A percentile compares a stretch with the other conserved stretches of the same genome.
phyloP scores from a whole-genome alignment of 1,284 basidiomycete genomes.

The Sanghuangporus sanghuang region DNA sequence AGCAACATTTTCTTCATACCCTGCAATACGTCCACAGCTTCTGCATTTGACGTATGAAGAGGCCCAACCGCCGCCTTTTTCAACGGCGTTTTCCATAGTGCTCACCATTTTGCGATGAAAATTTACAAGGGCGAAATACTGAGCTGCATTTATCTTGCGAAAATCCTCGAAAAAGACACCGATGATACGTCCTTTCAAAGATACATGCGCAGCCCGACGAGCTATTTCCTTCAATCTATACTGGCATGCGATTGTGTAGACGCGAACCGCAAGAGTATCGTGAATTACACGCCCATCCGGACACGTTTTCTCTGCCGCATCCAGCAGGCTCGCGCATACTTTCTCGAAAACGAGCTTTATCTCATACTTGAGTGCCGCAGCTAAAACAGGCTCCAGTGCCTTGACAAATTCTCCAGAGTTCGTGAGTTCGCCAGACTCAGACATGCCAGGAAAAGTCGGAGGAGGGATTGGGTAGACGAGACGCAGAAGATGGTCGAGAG shows the following conservation, averaged over 20 bases:
- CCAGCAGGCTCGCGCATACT: constrained; percentile 45
- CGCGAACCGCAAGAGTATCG: constrained; percentile 8
- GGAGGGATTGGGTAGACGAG: constrained; percentile 40
- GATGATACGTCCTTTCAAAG: neutral
- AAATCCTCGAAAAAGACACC: constrained; percentile 6
- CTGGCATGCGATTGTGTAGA: constrained; percentile 4
- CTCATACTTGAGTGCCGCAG: constrained; percentile 33
- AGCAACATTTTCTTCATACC: no score
- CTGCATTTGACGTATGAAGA: neutral
- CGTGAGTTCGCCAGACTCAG: neutral
- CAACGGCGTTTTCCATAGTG: neutral
- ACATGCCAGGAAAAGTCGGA: constrained; percentile 20
- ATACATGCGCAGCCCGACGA: constrained; percentile 1
- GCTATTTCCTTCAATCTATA: constrained; percentile 9
- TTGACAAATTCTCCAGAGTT: neutral
- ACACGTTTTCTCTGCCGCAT: constrained; percentile 27
- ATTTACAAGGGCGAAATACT: constrained; percentile 6
- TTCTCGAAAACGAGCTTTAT: constrained; percentile 28
- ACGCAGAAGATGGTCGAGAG: constrained; percentile 46
- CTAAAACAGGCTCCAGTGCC: constrained; percentile 22
- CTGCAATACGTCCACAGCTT: no score
- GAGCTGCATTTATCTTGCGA: constrained; percentile 9
- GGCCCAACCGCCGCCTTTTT: no score
- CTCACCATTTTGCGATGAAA: neutral
- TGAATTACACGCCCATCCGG: neutral